phyloP scores from a whole-genome alignment of 495 filamentous ascomycete species.

The Lasiosphaeria hispida region DNA sequence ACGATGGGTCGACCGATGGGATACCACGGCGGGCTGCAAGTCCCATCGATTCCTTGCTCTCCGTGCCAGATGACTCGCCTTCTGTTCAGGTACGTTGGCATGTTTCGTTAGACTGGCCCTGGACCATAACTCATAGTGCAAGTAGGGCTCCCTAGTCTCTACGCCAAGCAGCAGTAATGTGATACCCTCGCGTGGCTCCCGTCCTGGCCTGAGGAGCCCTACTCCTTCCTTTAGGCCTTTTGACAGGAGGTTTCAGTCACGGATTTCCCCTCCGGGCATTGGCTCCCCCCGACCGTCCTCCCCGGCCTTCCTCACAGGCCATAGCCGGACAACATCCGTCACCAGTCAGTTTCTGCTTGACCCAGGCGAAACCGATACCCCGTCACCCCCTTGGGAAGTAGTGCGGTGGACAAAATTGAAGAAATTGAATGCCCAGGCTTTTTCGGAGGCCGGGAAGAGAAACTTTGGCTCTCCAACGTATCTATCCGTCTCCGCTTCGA shows the following conservation, averaged over 20 bases:
- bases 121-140: conserved; percentile 28
- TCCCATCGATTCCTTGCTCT: conserved; percentile 53
- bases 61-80: conserved; percentile 83
- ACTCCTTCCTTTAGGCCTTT: conserved; percentile 88
- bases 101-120: neutral
- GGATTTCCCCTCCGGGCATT: conserved; percentile 58
- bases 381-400: conserved; percentile 87
- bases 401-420: conserved; percentile 92
- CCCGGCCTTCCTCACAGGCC: conserved; percentile 70
- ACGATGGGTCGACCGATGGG: conserved; percentile 45
- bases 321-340: conserved; percentile 76
- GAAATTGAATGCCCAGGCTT: conserved; percentile 82
- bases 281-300: conserved; percentile 68
- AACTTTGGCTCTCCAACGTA: conserved; percentile 92
- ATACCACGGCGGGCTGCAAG: conserved; percentile 41
- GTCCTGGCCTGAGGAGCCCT: conserved; percentile 52
- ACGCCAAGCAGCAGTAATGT: conserved; percentile 71
- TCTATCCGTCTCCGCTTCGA: conserved; percentile 82
- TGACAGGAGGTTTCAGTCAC: conserved; percentile 88
- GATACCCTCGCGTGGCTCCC: conserved; percentile 44
- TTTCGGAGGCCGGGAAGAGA: conserved; percentile 91
- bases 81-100: conserved; percentile 69
- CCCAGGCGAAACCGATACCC: conserved; percentile 60
- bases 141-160: conserved; percentile 76
- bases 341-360: conserved; percentile 56